These are phyloP conservation scores for Jaenimonas drosophilae DNA, from an alignment of 208 protist genomes.

Conservation along the genomic window DNA sequence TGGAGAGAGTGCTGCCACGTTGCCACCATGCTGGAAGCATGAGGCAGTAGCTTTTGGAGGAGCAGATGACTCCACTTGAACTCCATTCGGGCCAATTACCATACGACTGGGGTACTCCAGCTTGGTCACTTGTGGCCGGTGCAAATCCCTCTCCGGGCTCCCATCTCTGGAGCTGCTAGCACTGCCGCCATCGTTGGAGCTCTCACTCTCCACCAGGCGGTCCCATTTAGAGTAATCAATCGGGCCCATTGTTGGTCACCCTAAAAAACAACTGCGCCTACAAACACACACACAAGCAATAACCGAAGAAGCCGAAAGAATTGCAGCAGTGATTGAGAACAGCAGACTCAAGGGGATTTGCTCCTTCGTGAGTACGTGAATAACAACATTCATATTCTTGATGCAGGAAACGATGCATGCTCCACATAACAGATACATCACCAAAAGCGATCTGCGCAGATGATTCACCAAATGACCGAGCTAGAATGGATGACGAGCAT, in stretches of 20 bases:
- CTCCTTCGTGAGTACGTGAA: no score
- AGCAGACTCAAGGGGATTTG: no score
- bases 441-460: neutral
- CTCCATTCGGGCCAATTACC: constrained; percentile 42
- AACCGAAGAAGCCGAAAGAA: constrained; percentile 8
- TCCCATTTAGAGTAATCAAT: constrained; percentile 88
- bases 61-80: constrained; percentile 15
- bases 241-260: constrained; percentile 14
- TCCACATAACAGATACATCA: constrained; percentile 1
- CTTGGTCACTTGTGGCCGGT: constrained; percentile 25
- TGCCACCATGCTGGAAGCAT: constrained; percentile 18
- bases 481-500: constrained; percentile 63
- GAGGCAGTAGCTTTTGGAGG: constrained; percentile 25
- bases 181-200: neutral
- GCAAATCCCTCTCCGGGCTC: neutral
- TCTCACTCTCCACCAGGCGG: constrained; percentile 21
- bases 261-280: constrained; percentile 3
- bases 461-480: no score
- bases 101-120: constrained; percentile 57
- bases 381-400: neutral
- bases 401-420: neutral
- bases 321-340: no score
- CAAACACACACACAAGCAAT: constrained; percentile 1
- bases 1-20: neutral
- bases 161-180: neutral